Evolutionary conservation across 2,329 filamentous ascomycete species (phyloP).

Genomic region (Rhexocercosporidium sp.): DNA sequence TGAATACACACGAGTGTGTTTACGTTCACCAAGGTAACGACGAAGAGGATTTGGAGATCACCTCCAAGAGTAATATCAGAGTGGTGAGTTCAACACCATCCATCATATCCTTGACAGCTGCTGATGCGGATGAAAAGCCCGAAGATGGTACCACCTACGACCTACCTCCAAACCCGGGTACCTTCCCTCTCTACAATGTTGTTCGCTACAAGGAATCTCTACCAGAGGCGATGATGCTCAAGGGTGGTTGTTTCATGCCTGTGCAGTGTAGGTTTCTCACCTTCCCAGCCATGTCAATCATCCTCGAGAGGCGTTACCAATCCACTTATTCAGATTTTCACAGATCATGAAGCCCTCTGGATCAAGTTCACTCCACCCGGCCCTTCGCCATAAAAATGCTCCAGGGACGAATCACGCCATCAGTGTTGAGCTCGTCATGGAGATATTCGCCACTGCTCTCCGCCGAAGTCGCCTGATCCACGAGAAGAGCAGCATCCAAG

Average conservation of each 20-base stretch:
- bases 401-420: not conserved
- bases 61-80: slow-evolving; percentile 15
- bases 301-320: no score
- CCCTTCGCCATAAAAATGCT: not conserved
- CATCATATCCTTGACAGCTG: not conserved
- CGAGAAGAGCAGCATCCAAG: not conserved
- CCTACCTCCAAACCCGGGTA: slow-evolving; percentile 11
- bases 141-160: slow-evolving; percentile 8
- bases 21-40: slow-evolving; percentile 2
- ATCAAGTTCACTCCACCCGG: not conserved
- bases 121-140: slow-evolving; percentile 2
- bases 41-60: not conserved
- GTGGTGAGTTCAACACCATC: not conserved
- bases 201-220: slow-evolving; percentile 3
- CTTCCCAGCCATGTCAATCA: not conserved
- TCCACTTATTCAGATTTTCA: not conserved
- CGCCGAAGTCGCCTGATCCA: not conserved
- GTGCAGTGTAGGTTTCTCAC: slow-evolving; percentile 48
- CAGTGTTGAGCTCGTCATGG: not conserved
- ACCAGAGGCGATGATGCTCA: slow-evolving; percentile 3
- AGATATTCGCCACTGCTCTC: not conserved
- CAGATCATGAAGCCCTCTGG: no score
- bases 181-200: slow-evolving; percentile 14
- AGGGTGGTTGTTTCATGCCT: slow-evolving; percentile 19
- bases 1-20: slow-evolving; percentile 4